Evolutionary conservation across 2,329 filamentous ascomycete genomes (phyloP).

Genomic region (Beauveria varroae): DNA sequence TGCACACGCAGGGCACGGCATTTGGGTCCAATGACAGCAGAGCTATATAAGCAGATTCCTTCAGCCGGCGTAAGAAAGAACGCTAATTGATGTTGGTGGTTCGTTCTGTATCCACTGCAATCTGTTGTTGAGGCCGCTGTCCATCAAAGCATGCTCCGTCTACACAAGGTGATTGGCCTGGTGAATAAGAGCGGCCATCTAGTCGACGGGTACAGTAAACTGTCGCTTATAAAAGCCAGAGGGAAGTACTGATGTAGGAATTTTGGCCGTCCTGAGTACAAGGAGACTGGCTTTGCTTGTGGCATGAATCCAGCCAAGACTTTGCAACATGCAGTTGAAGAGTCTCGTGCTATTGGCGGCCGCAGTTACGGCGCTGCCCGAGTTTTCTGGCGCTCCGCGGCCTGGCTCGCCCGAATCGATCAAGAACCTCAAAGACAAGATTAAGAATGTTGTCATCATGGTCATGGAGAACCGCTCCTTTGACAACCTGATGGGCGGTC

Average conservation of each 20-base stretch:
- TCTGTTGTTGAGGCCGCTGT: background rate
- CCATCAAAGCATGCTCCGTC: background rate
- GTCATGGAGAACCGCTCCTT: constrained; percentile 39
- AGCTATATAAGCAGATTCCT: background rate
- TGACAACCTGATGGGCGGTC: constrained; percentile 36
- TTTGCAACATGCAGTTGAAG: constrained; percentile 4
- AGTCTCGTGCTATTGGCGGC: background rate
- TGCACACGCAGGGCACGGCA: background rate
- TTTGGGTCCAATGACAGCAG: background rate
- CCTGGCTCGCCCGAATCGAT: constrained; percentile 15
- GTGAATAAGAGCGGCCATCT: background rate
- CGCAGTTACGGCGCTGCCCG: background rate
- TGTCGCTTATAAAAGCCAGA: background rate
- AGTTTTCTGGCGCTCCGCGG: background rate
- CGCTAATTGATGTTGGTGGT: background rate
- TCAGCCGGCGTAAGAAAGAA: background rate
- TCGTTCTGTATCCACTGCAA: constrained; percentile 3
- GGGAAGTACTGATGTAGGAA: background rate
- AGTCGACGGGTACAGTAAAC: background rate
- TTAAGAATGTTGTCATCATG: constrained; percentile 41
- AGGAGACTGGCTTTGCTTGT: too few relatives aligned
- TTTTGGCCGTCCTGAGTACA: background rate
- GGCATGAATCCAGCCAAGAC: background rate
- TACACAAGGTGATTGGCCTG: background rate
- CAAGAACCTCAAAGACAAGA: constrained; percentile 26